Base-by-base conservation (phyloP, 495 filamentous ascomycete genomes). In the Neurospora tetrasperma region DNA sequence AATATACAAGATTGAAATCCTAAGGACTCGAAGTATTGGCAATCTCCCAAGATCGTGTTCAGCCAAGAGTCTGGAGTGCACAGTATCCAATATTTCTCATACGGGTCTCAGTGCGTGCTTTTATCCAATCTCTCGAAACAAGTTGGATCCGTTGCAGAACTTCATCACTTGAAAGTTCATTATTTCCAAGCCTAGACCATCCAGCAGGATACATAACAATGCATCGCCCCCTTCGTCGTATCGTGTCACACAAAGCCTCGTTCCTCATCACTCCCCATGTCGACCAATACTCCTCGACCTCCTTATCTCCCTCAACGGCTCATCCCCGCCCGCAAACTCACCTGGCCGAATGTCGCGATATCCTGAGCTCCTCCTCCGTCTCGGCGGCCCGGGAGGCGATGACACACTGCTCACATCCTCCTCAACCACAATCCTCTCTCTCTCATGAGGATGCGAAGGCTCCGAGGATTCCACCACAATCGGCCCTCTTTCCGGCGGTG, bases 261-360 rank as follows among this genome's bases (percentile, higher is more conserved):
- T 42, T 71, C 20, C 38, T 41, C 46, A 54, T 18, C 62, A 10
- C 70, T 31, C 40, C 23, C 73, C 44, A 78, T 66, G 54, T 54
- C 78, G 54, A 42, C 78, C 71, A 39, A 70, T 69, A 72, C 76
- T 78, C n/a, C 77, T 74, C 70, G 74, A 70, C 71, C 82, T 77
- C 73, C 83, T 75, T 4, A 80, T 74, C 70, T 80, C 78, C 69
- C 79, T 74, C 69, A 78, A 42, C 54, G 74, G 72, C 69, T 66
- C 71, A 69, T 82, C 78, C 4, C 79, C 80, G 3, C 80, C 80
- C 14, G 76, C 75, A 66, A 77, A 83, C 73, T 78, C 71, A 18
- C 78, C 77, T 46, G 77, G 78, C 69, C 82, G 75, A 23, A 77
- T 76, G 48, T 84, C 80, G 27, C 81, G 72, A 48, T 79, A 83